Conservation (phyloP, 345 rosid genomes). For the Mercurialis annua region DNA sequence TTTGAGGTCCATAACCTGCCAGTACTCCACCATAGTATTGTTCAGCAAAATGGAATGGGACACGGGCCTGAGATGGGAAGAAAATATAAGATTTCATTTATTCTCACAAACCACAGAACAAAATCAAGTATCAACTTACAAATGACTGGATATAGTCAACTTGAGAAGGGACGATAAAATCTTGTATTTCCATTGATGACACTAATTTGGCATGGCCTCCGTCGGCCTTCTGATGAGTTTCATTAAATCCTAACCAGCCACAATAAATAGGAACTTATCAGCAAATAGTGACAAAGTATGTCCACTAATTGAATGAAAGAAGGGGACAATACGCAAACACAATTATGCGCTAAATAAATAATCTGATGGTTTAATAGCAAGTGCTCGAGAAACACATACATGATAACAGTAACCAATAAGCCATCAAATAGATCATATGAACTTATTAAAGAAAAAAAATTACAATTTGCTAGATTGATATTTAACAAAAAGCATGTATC, state of each 20-base stretch:
- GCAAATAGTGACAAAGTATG: neutral
- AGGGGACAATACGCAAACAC: neutral
- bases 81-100: conserved; percentile 19
- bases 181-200: conserved; percentile 42
- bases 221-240: conserved; percentile 33
- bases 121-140: conserved; percentile 30
- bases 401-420: neutral
- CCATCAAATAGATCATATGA: neutral
- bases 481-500: conserved; percentile 2
- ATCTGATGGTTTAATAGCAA: neutral
- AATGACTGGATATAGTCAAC: conserved; percentile 33
- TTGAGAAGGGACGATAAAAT: conserved; percentile 43
- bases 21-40: conserved; percentile 46
- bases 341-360: neutral
- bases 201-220: conserved; percentile 37
- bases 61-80: conserved; percentile 35
- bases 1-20: conserved; percentile 46
- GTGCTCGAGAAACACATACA: neutral
- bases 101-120: conserved; percentile 9
- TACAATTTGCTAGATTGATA: neutral
- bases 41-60: conserved; percentile 50
- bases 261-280: conserved; percentile 8
- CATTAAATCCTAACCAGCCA: conserved; percentile 44
- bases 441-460: neutral
- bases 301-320: neutral